phyloP scores from a whole-genome alignment of 2,329 filamentous ascomycete genomes.

The Colletotrichum tropicicola region DNA sequence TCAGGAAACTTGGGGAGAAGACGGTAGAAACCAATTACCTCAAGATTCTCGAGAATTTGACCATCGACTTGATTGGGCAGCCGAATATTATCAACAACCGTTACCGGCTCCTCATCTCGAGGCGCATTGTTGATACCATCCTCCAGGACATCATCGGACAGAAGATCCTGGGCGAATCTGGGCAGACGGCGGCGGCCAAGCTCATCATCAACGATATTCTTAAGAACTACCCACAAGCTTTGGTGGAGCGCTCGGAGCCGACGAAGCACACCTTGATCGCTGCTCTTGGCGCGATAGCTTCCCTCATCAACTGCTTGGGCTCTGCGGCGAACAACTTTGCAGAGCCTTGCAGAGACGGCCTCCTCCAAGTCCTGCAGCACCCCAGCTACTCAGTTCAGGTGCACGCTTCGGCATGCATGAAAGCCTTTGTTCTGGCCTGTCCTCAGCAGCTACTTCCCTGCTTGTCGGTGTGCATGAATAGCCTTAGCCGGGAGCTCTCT shows the following conservation, averaged over 20 bases:
- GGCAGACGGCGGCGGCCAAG: constrained; percentile 84
- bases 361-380: constrained; percentile 91
- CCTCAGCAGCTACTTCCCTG: constrained; percentile 92
- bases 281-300: constrained; percentile 80
- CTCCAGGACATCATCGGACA: constrained; percentile 85
- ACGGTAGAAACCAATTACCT: constrained; percentile 86
- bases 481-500: constrained; percentile 84
- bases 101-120: constrained; percentile 85
- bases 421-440: constrained; percentile 87
- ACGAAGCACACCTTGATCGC: constrained; percentile 86
- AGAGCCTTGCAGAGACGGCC: constrained; percentile 84
- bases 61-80: constrained; percentile 82
- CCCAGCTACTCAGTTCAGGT: constrained; percentile 97
- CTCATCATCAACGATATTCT: constrained; percentile 86
- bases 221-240: constrained; percentile 91
- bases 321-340: constrained; percentile 83
- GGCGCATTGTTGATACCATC: constrained; percentile 85
- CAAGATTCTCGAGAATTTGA: constrained; percentile 82
- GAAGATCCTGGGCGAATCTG: constrained; percentile 87
- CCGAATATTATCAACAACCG: constrained; percentile 82
- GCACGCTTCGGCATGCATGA: constrained; percentile 85
- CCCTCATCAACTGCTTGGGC: constrained; percentile 81
- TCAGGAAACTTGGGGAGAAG: constrained; percentile 81
- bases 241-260: constrained; percentile 89
- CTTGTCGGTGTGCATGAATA: constrained; percentile 96